Evolutionary conservation across 2,329 filamentous ascomycete species (phyloP).

Genomic region (Ramichloridium luteum): DNA sequence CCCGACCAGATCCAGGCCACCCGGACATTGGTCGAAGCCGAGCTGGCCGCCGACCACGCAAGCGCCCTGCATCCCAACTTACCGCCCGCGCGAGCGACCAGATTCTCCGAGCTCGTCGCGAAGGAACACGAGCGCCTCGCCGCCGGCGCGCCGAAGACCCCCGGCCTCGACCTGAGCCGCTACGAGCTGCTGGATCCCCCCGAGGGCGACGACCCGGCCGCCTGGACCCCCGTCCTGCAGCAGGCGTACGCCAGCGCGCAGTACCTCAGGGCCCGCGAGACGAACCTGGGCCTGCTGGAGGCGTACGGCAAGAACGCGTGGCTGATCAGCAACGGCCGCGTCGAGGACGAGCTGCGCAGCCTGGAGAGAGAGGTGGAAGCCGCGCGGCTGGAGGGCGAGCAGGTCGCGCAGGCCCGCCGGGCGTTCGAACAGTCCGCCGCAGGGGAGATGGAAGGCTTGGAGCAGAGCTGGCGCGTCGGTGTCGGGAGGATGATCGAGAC

Average conservation of each 20-base stretch:
- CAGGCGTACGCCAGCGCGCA: conserved; percentile 46
- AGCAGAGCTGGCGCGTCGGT: conserved; percentile 67
- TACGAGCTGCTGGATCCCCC: conserved; percentile 66
- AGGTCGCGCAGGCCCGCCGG: conserved; percentile 58
- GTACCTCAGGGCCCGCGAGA: conserved; percentile 44
- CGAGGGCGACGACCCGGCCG: conserved; percentile 28
- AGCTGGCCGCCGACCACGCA: conserved; percentile 42
- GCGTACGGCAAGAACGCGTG: conserved; percentile 79
- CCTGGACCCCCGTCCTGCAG: conserved; percentile 41
- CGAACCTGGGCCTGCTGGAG: conserved; percentile 63
- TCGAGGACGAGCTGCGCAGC: conserved; percentile 57
- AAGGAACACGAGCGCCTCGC: conserved; percentile 58
- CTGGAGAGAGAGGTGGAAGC: conserved; percentile 65
- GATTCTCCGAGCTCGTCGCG: conserved; percentile 54
- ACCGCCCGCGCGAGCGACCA: conserved; percentile 39
- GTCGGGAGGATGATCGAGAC: conserved; percentile 74
- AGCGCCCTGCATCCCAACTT: conserved; percentile 47
- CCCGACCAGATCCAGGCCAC: conserved; percentile 52
- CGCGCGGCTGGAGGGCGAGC: conserved; percentile 56
- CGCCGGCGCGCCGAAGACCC: conserved; percentile 32
- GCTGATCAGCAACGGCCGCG: conserved; percentile 70
- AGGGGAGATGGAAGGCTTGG: conserved; percentile 60
- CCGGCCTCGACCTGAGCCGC: conserved; percentile 60
- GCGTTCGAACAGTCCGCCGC: conserved; percentile 56
- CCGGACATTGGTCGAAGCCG: conserved; percentile 54